Conservation (phyloP, 805 yeast species). For the Yarrowia bubula region DNA sequence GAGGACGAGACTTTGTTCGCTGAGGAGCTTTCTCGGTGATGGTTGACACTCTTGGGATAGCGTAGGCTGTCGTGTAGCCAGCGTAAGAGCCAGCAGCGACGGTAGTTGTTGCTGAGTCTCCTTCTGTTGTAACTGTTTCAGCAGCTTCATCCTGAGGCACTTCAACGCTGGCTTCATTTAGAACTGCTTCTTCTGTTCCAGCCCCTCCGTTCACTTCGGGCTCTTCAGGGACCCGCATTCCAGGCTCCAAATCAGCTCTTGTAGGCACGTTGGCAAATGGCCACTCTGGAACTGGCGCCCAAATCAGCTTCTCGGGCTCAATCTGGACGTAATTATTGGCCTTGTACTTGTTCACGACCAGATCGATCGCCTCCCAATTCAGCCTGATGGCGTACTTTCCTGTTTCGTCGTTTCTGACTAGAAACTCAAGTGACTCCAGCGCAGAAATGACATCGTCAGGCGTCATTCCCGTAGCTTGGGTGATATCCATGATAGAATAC, state of each 20-base stretch:
- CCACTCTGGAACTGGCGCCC: conserved; percentile 46
- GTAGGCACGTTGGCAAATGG: conserved; percentile 4
- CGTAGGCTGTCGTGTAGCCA: not conserved
- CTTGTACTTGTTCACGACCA: conserved; percentile 51
- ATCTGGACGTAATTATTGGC: conserved; percentile 52
- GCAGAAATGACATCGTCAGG: conserved; percentile 85
- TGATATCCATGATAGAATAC: conserved; percentile 56
- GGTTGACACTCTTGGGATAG: not conserved
- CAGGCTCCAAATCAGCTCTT: conserved; percentile 11
- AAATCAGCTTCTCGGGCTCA: conserved; percentile 55
- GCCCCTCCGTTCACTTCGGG: not conserved
- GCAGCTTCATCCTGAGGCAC: too few relatives aligned
- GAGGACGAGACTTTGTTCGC: not conserved
- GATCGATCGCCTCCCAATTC: conserved; percentile 46
- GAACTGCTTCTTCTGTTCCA: not conserved
- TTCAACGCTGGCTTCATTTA: not conserved
- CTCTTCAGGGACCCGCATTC: not conserved
- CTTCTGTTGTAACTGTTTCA: not conserved
- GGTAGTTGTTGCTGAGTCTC: not conserved
- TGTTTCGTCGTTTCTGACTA: conserved; percentile 49
- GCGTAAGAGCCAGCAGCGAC: not conserved
- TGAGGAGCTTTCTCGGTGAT: not conserved
- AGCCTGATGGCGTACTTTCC: conserved; percentile 54
- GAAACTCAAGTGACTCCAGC: conserved; percentile 68
- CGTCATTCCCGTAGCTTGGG: conserved; percentile 78